Evolutionary conservation across 345 rosid genomes (phyloP).

Genomic region (Rhodamnia rubescens): DNA sequence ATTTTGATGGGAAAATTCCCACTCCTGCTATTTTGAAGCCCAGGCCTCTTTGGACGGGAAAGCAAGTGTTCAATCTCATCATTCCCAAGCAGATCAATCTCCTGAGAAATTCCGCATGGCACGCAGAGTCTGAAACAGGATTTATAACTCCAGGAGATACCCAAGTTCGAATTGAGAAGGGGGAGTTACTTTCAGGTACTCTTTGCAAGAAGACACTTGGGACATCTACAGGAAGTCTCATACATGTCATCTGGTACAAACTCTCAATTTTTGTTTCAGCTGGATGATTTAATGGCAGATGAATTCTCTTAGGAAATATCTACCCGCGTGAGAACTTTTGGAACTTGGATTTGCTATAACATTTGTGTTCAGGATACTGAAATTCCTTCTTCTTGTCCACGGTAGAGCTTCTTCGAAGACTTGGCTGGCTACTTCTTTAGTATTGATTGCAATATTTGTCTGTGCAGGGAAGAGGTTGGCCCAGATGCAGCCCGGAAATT

Average conservation of each 20-base stretch:
- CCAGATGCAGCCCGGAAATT: constrained; percentile 99
- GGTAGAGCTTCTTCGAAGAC: not conserved
- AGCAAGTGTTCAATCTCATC: constrained; percentile 93
- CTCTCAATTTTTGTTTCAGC: not conserved
- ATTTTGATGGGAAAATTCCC: constrained; percentile 96
- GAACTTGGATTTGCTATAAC: not conserved
- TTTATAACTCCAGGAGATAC: constrained; percentile 88
- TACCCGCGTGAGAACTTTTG: not conserved
- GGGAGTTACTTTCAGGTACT: constrained; percentile 85
- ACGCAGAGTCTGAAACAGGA: constrained; percentile 67
- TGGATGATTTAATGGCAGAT: not conserved
- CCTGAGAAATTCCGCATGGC: constrained; percentile 85
- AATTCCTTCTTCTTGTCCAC: not conserved
- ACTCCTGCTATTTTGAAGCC: constrained; percentile 93
- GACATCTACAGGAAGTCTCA: constrained; percentile 83
- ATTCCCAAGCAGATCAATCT: constrained; percentile 98
- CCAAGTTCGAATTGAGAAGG: constrained; percentile 83
- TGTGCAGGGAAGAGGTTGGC: constrained; percentile 94
- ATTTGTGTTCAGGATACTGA: not conserved
- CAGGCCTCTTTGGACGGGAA: constrained; percentile 98
- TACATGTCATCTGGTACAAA: constrained; percentile 87
- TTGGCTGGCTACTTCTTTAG: not conserved
- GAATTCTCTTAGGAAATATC: not conserved
- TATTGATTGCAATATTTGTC: not conserved
- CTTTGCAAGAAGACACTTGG: constrained; percentile 98